These are phyloP conservation scores for Fusarium sp. DNA, from an alignment of 2,329 filamentous ascomycete species.

Conservation along the genomic window DNA sequence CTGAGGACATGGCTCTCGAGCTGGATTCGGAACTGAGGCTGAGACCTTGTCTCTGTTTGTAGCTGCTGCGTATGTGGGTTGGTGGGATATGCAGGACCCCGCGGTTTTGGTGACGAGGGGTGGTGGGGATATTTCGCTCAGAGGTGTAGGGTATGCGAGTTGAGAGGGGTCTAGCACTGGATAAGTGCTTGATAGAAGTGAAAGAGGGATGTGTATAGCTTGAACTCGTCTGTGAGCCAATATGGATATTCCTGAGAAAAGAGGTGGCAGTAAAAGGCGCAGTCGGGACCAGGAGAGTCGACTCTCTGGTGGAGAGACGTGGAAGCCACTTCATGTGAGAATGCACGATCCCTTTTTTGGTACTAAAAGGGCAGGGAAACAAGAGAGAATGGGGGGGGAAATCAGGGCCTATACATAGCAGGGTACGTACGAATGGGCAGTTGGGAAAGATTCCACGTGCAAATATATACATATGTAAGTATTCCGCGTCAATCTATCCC, in stretches of 20 bases:
- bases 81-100: constrained; percentile 31
- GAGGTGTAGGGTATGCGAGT: constrained; percentile 30
- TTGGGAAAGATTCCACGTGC: too few species aligned
- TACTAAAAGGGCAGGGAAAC: too few species aligned
- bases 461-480: too few species aligned
- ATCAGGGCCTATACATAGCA: too few species aligned
- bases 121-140: constrained; percentile 23
- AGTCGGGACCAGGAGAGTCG: constrained; percentile 6
- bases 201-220: not conserved
- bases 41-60: constrained; percentile 26
- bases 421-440: too few species aligned
- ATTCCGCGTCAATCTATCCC: too few species aligned
- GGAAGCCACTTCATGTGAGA: constrained; percentile 29
- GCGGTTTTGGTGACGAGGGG: constrained; percentile 28
- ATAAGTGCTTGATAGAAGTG: not conserved
- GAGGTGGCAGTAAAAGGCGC: constrained; percentile 9
- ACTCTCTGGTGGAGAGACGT: constrained; percentile 22
- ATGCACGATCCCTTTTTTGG: not conserved
- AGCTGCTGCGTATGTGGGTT: constrained; percentile 23
- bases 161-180: not conserved
- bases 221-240: not conserved
- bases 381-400: too few species aligned
- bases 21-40: constrained; percentile 12
- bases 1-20: constrained; percentile 49
- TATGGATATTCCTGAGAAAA: not conserved